Conservation (phyloP, 1,284 basidiomycete species). For the Cryptococcus sp. region DNA sequence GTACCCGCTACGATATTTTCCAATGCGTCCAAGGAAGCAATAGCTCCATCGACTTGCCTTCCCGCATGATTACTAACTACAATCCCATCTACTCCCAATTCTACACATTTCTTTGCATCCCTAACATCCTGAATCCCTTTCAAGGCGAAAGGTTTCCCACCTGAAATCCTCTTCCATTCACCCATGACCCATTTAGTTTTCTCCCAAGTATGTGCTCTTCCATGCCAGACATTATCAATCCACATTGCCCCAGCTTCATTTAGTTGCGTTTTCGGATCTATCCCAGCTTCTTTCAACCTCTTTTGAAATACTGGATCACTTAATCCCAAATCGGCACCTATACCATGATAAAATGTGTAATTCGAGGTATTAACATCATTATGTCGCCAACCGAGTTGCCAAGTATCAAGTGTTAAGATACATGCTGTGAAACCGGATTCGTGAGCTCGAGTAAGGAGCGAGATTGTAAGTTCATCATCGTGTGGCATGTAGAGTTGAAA, state of each 20-base stretch:
- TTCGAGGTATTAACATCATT: constrained; percentile 57
- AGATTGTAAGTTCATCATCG: constrained; percentile 30
- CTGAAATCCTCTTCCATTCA: constrained; percentile 55
- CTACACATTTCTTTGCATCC: constrained; percentile 66
- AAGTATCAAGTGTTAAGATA: constrained; percentile 58
- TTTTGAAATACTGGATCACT: constrained; percentile 63
- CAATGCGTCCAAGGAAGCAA: constrained; percentile 66
- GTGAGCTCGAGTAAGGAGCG: constrained; percentile 16
- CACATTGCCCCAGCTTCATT: constrained; percentile 22
- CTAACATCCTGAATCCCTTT: constrained; percentile 62
- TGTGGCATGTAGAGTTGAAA: constrained; percentile 74
- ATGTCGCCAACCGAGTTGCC: constrained; percentile 59
- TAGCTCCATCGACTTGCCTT: constrained; percentile 72
- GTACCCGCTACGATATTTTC: constrained; percentile 29
- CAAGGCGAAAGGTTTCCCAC: constrained; percentile 56
- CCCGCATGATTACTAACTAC: constrained; percentile 80
- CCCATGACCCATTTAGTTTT: constrained; percentile 43
- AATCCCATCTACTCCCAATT: constrained; percentile 65
- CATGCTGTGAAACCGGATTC: constrained; percentile 52
- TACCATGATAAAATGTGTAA: constrained; percentile 40
- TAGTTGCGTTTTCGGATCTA: constrained; percentile 19
- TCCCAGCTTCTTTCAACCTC: constrained; percentile 50
- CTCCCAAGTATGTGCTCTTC: constrained; percentile 58
- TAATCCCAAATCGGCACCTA: constrained; percentile 54
- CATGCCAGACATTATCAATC: constrained; percentile 26